Base-by-base conservation (phyloP, 257 asterid species). In the Linaria vulgaris region DNA sequence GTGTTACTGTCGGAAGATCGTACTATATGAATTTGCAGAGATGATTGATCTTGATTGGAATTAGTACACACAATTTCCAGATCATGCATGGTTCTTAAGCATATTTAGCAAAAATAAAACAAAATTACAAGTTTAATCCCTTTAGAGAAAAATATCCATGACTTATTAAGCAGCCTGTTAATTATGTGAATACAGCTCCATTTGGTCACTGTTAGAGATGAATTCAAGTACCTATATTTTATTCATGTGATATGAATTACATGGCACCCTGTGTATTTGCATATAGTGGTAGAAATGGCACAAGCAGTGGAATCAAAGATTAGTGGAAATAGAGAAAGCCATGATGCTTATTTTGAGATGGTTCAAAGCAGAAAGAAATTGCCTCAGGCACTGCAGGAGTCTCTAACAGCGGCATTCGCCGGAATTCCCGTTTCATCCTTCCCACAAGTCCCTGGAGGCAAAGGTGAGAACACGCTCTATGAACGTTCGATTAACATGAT, bases 381-480 rank as follows among this genome's bases (percentile, higher is more conserved):
- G 41, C 81, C 95, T 34, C 78, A 7, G 20, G 1, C 84, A 7
- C 69, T 91, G 48, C 96, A 85, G 80, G 88, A 88, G 44, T 66
- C 82, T 37, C 80, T 88, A 3, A 88, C 97, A 0, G 44, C 73
- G 9, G 85, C 98, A 44, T 92, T 92, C 44, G 78, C 91, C 0
- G 73, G 67, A 56, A 82, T 88, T 49, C 95, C 86, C 0, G 97
- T 83, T 71, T 83, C 95, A 11, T 72, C 89, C 30, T 92, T 92
- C 74, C 97, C 97, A 1, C 76, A 73, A 64, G 91, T 92, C 61
- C 95, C 87, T 4, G 95, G 97, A 16, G 96, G 97, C 69, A 89
- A 82, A 82, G 95, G 98, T 88, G 43, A 50, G 3, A 13, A 6
- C 20, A 14, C 11, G 15, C 50, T 39, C 21, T 41, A 1, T 3